A percentile compares a stretch with the other conserved stretches of the same genome.
Evolutionary conservation across 2,329 filamentous ascomycete genomes (phyloP).

Genomic region (Trichoderma koningiopsis): DNA sequence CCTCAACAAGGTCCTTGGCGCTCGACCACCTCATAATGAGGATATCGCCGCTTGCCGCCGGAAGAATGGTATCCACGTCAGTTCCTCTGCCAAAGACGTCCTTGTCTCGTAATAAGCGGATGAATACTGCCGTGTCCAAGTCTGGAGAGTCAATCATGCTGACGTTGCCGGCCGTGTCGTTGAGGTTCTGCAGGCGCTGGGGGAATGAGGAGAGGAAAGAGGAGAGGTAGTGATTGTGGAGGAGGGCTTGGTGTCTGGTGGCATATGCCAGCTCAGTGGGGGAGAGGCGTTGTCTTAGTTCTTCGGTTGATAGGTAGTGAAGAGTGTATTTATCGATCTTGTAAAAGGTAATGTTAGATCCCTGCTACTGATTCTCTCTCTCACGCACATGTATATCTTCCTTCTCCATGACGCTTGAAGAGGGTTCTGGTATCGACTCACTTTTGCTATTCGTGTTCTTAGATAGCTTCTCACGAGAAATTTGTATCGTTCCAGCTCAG

Average conservation of each 20-base stretch:
- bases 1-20: constrained; percentile 61
- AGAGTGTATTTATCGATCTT: constrained; percentile 77
- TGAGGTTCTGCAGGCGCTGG: constrained; percentile 74
- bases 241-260: constrained; percentile 78
- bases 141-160: constrained; percentile 93
- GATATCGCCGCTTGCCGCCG: constrained; percentile 63
- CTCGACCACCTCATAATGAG: constrained; percentile 75
- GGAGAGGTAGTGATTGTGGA: constrained; percentile 80
- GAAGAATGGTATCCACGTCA: constrained; percentile 62
- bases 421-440: constrained; percentile 39
- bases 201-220: constrained; percentile 88
- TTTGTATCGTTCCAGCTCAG: constrained; percentile 91
- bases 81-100: constrained; percentile 63
- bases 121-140: constrained; percentile 79
- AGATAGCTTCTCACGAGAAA: constrained; percentile 84
- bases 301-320: constrained; percentile 66
- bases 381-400: too few species aligned
- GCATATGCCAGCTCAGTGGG: constrained; percentile 79
- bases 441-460: constrained; percentile 84
- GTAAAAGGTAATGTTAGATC: not conserved
- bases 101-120: constrained; percentile 66
- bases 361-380: not conserved
- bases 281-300: constrained; percentile 66
- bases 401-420: not conserved
- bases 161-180: constrained; percentile 86